Evolutionary conservation across 2,329 filamentous ascomycete genomes (phyloP).

Genomic region (Scytalidium sp.): DNA sequence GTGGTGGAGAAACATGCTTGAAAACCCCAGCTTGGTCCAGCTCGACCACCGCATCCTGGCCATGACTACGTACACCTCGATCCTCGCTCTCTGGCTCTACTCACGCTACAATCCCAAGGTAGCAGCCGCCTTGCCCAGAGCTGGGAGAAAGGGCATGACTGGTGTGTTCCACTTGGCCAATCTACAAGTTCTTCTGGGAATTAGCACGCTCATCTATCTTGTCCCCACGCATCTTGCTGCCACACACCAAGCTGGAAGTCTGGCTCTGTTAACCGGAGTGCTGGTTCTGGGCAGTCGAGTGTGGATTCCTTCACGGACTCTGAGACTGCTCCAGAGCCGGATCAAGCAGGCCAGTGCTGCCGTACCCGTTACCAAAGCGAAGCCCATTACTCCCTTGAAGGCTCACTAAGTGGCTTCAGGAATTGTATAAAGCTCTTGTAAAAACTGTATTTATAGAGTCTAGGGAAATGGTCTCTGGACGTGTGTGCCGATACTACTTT

Average conservation of each 20-base stretch:
- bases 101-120: slow-evolving; percentile 61
- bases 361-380: not conserved
- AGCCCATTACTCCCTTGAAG: not conserved
- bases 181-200: slow-evolving; percentile 81
- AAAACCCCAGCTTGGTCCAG: slow-evolving; percentile 95
- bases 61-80: slow-evolving; percentile 79
- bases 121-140: slow-evolving; percentile 55
- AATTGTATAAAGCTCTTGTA: not conserved
- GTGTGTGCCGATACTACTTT: too few species aligned
- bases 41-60: slow-evolving; percentile 93
- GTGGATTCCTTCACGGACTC: slow-evolving; percentile 66
- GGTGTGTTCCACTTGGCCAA: slow-evolving; percentile 81
- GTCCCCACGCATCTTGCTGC: slow-evolving; percentile 87
- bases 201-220: slow-evolving; percentile 88
- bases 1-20: slow-evolving; percentile 96
- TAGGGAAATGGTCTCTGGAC: too few species aligned
- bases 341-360: slow-evolving; percentile 13
- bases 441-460: not conserved
- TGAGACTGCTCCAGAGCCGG: slow-evolving; percentile 51
- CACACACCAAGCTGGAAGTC: slow-evolving; percentile 85
- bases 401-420: not conserved
- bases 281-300: slow-evolving; percentile 76
- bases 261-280: slow-evolving; percentile 80
- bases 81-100: slow-evolving; percentile 80
- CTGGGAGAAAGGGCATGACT: slow-evolving; percentile 65